Conservation (phyloP, 768 basidiomycete species). For the Megacollybia marginata region DNA sequence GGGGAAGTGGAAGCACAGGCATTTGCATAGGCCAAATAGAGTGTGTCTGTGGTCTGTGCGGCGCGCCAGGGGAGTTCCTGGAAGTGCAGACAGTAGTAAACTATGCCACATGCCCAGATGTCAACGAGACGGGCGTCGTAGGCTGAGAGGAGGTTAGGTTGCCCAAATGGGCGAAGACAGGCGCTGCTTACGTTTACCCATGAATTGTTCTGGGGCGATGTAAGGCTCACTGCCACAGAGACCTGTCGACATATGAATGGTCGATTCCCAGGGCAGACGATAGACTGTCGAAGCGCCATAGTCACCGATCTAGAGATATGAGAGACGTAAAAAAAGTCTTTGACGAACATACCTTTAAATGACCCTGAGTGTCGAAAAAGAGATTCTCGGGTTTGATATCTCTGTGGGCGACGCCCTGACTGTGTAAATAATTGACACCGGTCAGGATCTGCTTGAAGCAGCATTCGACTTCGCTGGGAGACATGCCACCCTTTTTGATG, state of each 20-base stretch:
- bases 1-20: conserved; percentile 44
- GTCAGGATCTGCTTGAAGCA: conserved; percentile 95
- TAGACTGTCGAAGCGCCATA: conserved; percentile 99
- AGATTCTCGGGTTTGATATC: conserved; percentile 98
- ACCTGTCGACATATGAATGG: conserved; percentile 94
- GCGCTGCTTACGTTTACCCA: conserved; percentile 82
- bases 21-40: conserved; percentile 72
- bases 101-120: conserved; percentile 94
- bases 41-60: conserved; percentile 73
- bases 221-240: conserved; percentile 98
- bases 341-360: conserved; percentile 69
- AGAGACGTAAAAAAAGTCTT: conserved; percentile 1
- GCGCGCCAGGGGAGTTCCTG: conserved; percentile 97
- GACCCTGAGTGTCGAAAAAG: conserved; percentile 87
- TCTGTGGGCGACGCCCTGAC: conserved; percentile 95
- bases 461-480: conserved; percentile 80
- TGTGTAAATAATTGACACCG: conserved; percentile 87
- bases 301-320: conserved; percentile 73
- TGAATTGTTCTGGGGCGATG: conserved; percentile 96
- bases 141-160: conserved; percentile 50
- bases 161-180: conserved; percentile 19
- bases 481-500: conserved; percentile 83
- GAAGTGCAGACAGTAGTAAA: conserved; percentile 98
- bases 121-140: conserved; percentile 97
- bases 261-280: conserved; percentile 95